Base-by-base conservation (phyloP, 306 rosid species). In the Begonia masoniana region DNA sequence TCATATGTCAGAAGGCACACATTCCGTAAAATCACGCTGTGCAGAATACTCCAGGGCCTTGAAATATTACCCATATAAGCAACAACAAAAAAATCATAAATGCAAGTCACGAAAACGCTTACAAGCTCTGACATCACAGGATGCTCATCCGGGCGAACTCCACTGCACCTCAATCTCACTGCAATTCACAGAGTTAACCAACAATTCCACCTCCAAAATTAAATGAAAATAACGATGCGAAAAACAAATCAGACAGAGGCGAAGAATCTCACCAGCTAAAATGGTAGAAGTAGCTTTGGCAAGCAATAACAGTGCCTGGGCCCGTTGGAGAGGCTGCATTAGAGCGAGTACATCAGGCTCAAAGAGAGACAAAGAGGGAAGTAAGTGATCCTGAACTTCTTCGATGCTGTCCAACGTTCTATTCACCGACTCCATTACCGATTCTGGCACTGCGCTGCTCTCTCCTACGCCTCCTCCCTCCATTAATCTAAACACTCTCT, bases 121-220 rank as follows among this genome's bases (percentile, higher is more conserved):
- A 85, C 97, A 45, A 81, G 79, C 79, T 91, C 99, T 13, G 96
- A 65, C 62, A 74, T 86, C 62, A 86, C 65, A 49, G 84, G 71
- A 66, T 91, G 92, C 41, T 81, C 82, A 66, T 78, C 85, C 0
- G 88, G 92, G 60, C 81, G 58, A 53, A 83, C 76, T 43, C 99
- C 99, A 52, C 43, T 60, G 56, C 96, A 85, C 66, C 88, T 74
- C 76, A 85, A 62, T 64, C 67, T 85, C 82, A 91, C 96, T 91
- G 85, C 11, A 76, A 57, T 68, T 56, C 63, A 64, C 24, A 56
- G 31, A 45, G 43, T 2, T n/a, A 66, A 65, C 24, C 13, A 54
- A 59, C 59, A 17, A 39, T 16, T 15, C 56, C 39, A 6, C 35
- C 42, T 23, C 43, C n/a, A 9, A 14, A 21, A 47, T 41, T 1